Percentiles rank a stretch among this genome's conserved stretches.
Conservation (phyloP, 352 stramenopile genomes). For the Phytophthora uliginosa region DNA sequence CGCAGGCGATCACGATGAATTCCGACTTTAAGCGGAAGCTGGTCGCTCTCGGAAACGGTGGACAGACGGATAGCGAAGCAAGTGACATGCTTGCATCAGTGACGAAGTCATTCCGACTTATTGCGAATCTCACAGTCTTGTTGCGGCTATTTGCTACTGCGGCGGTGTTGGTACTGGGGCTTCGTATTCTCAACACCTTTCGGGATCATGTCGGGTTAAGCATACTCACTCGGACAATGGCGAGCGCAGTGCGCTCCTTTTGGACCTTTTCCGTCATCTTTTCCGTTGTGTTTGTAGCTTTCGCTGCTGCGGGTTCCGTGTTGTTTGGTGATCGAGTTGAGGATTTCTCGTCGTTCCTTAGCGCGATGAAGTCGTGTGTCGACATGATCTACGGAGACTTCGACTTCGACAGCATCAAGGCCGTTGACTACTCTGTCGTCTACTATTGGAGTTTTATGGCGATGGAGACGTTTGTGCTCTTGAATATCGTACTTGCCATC, state of each 20-base stretch:
- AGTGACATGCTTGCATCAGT: slow-evolving; percentile 26
- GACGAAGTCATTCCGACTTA: slow-evolving; percentile 31
- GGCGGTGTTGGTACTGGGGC: slow-evolving; percentile 44
- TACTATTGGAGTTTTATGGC: slow-evolving; percentile 82
- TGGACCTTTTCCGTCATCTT: slow-evolving; percentile 69
- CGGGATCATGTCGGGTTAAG: slow-evolving; percentile 65
- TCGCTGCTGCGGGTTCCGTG: slow-evolving; percentile 51
- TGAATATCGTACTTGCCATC: slow-evolving; percentile 85
- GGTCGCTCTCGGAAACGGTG: slow-evolving; percentile 40
- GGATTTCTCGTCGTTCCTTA: slow-evolving; percentile 54
- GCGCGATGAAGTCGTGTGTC: slow-evolving; percentile 63
- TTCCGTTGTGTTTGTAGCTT: slow-evolving; percentile 64
- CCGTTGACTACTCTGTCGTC: slow-evolving; percentile 55
- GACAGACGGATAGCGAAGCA: slow-evolving; percentile 28
- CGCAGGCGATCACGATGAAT: slow-evolving; percentile 47
- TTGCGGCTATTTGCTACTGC: slow-evolving; percentile 46
- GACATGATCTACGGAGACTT: slow-evolving; percentile 82
- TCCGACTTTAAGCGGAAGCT: slow-evolving; percentile 54
- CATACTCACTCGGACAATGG: slow-evolving; percentile 67
- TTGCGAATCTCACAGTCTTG: slow-evolving; percentile 45
- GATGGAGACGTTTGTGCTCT: slow-evolving; percentile 68
- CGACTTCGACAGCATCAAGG: slow-evolving; percentile 60
- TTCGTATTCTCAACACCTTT: slow-evolving; percentile 60
- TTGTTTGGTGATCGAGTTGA: slow-evolving; percentile 67
- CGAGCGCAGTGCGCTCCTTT: slow-evolving; percentile 56